Evolutionary conservation across 108 stramenopile species (phyloP).

Genomic region (Fistulifera pelliculosa): DNA sequence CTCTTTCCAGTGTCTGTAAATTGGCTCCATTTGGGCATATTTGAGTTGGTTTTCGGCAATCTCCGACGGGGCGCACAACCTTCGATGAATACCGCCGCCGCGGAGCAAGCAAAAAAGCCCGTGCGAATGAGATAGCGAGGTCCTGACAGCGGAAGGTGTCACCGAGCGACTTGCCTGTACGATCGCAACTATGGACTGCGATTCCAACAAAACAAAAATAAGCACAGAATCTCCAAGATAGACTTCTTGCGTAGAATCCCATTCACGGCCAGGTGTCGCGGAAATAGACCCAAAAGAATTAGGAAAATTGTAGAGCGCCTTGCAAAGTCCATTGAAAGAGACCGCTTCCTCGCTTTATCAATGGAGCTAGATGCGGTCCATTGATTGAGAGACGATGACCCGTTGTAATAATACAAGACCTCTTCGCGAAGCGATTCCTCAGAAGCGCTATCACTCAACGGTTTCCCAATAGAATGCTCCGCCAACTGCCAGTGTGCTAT

Average conservation of each 20-base stretch:
- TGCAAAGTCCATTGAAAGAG: conserved; percentile 50
- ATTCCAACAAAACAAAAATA: conserved; percentile 57
- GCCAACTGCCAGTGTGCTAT: conserved; percentile 22
- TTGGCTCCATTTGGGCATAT: conserved; percentile 19
- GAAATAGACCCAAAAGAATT: conserved; percentile 16
- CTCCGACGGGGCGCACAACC: conserved; percentile 8
- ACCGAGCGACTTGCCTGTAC: conserved; percentile 30
- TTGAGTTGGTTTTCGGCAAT: conserved; percentile 6
- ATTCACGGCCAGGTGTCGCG: conserved; percentile 9
- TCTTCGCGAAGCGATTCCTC: conserved; percentile 56
- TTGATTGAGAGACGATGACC: conserved; percentile 3
- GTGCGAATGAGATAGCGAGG: conserved; percentile 37
- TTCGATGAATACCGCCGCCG: conserved; percentile 52
- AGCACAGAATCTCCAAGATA: conserved; percentile 47
- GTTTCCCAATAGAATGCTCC: conserved; percentile 15
- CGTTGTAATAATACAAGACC: conserved; percentile 48
- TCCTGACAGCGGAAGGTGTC: conserved; percentile 41
- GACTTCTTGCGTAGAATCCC: conserved; percentile 22
- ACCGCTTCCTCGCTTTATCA: conserved; percentile 39
- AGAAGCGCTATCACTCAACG: conserved; percentile 52
- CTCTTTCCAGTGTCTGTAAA: conserved; percentile 27
- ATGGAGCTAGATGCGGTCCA: conserved; percentile 7
- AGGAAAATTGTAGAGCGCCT: conserved; percentile 48
- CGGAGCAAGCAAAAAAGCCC: conserved; percentile 47
- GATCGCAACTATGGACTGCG: conserved; percentile 13